phyloP scores from a whole-genome alignment of 352 stramenopile genomes.

The Phytophthora ohioensis region DNA sequence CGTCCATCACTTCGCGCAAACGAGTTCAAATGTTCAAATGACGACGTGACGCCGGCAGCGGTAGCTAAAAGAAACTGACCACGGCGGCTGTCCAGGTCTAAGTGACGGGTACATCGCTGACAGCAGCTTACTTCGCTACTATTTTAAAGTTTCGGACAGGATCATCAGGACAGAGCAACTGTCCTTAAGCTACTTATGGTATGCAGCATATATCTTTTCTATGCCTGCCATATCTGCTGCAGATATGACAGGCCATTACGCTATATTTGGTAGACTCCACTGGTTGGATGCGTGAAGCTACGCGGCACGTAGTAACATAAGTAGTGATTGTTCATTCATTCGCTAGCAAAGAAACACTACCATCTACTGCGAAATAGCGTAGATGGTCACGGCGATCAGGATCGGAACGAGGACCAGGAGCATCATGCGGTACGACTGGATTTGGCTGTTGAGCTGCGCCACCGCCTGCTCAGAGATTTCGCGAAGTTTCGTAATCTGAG shows the following conservation, averaged over 20 bases:
- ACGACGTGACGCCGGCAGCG: too few species aligned
- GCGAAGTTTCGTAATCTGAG: slow-evolving; percentile 52
- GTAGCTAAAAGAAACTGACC: too few species aligned
- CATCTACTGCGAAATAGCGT: slow-evolving; percentile 50
- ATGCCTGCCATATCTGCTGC: too few species aligned
- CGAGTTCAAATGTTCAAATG: not conserved
- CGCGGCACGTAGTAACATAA: slow-evolving; percentile 3
- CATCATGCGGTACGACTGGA: slow-evolving; percentile 67
- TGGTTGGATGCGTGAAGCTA: not conserved
- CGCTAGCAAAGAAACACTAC: slow-evolving; percentile 3
- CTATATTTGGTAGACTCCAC: too few species aligned
- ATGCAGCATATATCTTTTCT: too few species aligned
- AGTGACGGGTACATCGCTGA: too few species aligned
- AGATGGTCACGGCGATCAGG: slow-evolving; percentile 60
- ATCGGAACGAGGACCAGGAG: slow-evolving; percentile 64
- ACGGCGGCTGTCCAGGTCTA: too few species aligned
- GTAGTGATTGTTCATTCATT: slow-evolving; percentile 11
- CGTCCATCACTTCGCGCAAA: not conserved
- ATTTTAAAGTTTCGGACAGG: too few species aligned
- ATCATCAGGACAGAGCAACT: too few species aligned
- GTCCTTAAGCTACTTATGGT: too few species aligned
- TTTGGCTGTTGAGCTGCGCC: slow-evolving; percentile 42
- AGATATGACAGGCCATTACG: too few species aligned
- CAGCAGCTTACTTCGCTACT: too few species aligned
- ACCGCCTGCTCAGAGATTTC: slow-evolving; percentile 46